phyloP scores from a whole-genome alignment of 352 stramenopile species.

The Phytophthora fragariaefolia region DNA sequence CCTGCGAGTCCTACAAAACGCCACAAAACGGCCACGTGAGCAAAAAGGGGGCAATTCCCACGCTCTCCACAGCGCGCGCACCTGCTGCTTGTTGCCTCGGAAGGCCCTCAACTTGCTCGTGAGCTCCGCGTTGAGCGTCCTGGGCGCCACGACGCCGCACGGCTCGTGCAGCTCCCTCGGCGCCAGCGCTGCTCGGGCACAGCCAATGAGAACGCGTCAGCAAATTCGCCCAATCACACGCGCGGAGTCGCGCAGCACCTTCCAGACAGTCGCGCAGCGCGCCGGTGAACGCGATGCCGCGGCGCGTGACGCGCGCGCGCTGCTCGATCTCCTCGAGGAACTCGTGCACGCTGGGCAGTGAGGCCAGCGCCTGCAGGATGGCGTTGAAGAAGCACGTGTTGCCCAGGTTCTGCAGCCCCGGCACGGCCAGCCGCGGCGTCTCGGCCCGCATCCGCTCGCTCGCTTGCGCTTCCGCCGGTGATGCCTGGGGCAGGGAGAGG shows the following conservation, averaged over 20 bases:
- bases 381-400: constrained; percentile 94
- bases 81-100: constrained; percentile 83
- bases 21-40: too few relatives aligned
- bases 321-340: constrained; percentile 74
- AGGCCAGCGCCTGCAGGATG: constrained; percentile 85
- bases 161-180: constrained; percentile 40
- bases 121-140: constrained; percentile 67
- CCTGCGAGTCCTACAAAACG: constrained; percentile 83
- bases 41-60: too few relatives aligned
- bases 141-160: constrained; percentile 49
- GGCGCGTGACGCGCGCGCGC: constrained; percentile 39
- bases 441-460: constrained; percentile 14
- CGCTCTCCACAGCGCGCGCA: constrained; percentile 14
- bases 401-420: constrained; percentile 88
- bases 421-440: constrained; percentile 44
- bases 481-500: constrained; percentile 13
- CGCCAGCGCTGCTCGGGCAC: constrained; percentile 39
- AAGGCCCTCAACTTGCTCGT: constrained; percentile 63
- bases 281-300: constrained; percentile 61
- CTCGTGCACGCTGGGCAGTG: constrained; percentile 69
- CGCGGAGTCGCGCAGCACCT: too few relatives aligned
- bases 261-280: constrained; percentile 72
- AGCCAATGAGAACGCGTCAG: too few relatives aligned
- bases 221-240: too few relatives aligned
- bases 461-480: constrained; percentile 24